Evolutionary conservation across 164 flowering plant species (phyloP), one percentile per base, ranked within the genome.

Genomic region (Magnolia kwangsiensis): DNA sequence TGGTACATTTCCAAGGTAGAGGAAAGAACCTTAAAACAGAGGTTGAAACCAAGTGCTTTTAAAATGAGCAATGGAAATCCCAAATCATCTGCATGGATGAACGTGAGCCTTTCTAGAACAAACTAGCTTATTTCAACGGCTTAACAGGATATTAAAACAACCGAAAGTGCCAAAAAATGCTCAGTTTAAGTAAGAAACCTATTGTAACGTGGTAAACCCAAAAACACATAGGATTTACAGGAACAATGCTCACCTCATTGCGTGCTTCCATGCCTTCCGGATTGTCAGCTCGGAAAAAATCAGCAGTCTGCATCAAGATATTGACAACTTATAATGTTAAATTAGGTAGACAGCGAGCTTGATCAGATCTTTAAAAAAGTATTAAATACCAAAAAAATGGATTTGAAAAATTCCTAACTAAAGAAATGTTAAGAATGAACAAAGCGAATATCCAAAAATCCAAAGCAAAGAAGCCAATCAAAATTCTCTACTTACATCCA

Each of bases 181-280:
- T 68, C 31, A 68, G 0, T 14, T 4, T 19, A 68, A 68, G 50
- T 10, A 31, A 4, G 9, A 64, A 55, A 55, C 18, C 61, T 16
- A 55, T 55, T 16, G 19, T 29, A 18, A 68, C 7, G 8, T 37
- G 8, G 51, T 2, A 20, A 16, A 61, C 51, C 20, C 16, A 29
- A 75, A 27, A 67, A 45, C 24, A 50, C 45, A 37, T 51, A 51
- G 37, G 51, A 61, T 59, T 29, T 24, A 13, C 20, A 72, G 66
- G 67, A 61, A 50, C 37, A 67, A 76, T 6, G 71, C 24, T 85
- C 82, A 96, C 99, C 98, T 96, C 98, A 86, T 92, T 90, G 11
- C 98, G 92, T 81, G 99, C 99, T 82, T 96, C 99, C 80, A 92
- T 80, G 74, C 99, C 99, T 86, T 96, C 97, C 50, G 97, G 90